Evolutionary conservation across 2,329 filamentous ascomycete genomes (phyloP).

Genomic region (Paecilomyces variotii): DNA sequence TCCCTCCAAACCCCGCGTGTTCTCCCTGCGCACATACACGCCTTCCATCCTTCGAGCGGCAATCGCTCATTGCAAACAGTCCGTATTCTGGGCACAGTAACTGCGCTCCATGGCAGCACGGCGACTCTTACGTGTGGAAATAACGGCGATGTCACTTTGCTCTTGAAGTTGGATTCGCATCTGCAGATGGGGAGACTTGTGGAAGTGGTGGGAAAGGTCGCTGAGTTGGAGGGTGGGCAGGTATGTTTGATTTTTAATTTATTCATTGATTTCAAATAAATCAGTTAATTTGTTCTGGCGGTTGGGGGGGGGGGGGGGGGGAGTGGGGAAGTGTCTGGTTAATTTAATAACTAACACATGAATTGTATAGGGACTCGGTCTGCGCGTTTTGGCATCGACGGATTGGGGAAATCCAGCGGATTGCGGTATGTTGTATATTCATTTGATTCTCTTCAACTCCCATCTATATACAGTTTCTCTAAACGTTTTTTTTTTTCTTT

Average conservation of each 20-base stretch:
- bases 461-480: background rate
- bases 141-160: conserved; percentile 62
- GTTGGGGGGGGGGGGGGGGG: too few species aligned
- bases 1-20: conserved; percentile 72
- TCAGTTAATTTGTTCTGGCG: too few species aligned
- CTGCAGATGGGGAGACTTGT: conserved; percentile 37
- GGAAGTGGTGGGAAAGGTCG: conserved; percentile 41
- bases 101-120: conserved; percentile 69
- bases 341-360: background rate
- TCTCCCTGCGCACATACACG: conserved; percentile 68
- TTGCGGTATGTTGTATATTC: conserved; percentile 24
- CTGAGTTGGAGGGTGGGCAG: conserved; percentile 32
- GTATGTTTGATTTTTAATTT: conserved; percentile 14
- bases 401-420: conserved; percentile 36
- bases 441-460: background rate
- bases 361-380: conserved; percentile 25
- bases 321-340: too few species aligned
- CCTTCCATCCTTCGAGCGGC: conserved; percentile 52
- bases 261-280: background rate
- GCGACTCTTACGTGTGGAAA: conserved; percentile 67
- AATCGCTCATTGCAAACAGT: conserved; percentile 54
- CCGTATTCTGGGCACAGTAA: conserved; percentile 77
- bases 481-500: background rate
- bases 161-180: conserved; percentile 55
- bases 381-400: conserved; percentile 33